Conservation (phyloP, 2,329 filamentous ascomycete species). For the Calonectria henricotiae region DNA sequence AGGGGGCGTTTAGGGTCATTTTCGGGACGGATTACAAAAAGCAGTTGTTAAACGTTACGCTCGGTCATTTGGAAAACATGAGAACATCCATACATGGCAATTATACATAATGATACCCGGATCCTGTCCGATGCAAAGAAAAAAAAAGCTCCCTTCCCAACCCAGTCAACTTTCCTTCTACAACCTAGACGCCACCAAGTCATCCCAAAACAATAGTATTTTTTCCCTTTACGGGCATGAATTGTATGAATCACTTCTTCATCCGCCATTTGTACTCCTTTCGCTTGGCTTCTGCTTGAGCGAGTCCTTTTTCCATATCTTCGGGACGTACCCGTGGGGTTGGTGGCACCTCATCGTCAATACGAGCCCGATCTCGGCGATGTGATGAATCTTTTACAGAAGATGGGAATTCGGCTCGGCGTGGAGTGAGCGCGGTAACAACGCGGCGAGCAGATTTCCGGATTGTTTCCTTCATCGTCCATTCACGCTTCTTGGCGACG, state of each 20-base stretch:
- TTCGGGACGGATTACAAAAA: constrained; percentile 44
- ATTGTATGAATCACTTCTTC: constrained; percentile 1
- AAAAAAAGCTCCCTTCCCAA: constrained; percentile 24
- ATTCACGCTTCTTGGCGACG: constrained; percentile 87
- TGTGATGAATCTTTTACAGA: constrained; percentile 66
- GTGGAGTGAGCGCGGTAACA: constrained; percentile 74
- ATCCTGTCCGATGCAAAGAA: constrained; percentile 49
- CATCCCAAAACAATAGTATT: neutral
- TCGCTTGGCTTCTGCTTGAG: constrained; percentile 58
- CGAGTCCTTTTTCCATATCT: constrained; percentile 74
- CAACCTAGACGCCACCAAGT: neutral
- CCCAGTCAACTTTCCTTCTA: constrained; percentile 45
- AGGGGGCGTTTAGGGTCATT: constrained; percentile 46
- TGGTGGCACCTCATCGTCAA: constrained; percentile 72
- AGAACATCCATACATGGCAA: constrained; percentile 48
- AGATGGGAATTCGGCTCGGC: constrained; percentile 73
- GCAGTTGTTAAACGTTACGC: constrained; percentile 44
- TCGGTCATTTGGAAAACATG: constrained; percentile 47
- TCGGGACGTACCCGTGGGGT: constrained; percentile 70
- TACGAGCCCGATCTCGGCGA: constrained; percentile 61
- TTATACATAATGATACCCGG: constrained; percentile 55
- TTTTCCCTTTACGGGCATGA: neutral
- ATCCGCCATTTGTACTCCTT: constrained; percentile 52
- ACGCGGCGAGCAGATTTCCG: constrained; percentile 78
- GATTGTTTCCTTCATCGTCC: constrained; percentile 83